Conservation (phyloP, 1,284 basidiomycete genomes). For the Meripilus lineatus region DNA sequence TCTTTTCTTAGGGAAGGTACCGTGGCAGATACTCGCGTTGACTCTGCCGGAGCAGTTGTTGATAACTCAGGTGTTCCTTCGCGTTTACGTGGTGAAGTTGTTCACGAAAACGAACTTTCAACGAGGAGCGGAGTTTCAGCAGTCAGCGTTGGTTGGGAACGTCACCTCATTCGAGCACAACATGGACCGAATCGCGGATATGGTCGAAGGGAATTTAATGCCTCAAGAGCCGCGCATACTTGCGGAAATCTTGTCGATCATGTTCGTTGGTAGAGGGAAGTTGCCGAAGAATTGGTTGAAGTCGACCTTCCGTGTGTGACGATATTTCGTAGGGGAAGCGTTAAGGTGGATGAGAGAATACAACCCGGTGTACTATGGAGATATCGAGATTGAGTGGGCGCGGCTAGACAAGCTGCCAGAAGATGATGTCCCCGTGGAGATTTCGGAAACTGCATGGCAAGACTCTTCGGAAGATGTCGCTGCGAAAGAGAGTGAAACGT, state of each 20-base stretch:
- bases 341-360: slow-evolving; percentile 25
- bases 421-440: slow-evolving; percentile 27
- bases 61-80: slow-evolving; percentile 23
- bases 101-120: slow-evolving; percentile 14
- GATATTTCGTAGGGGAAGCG: slow-evolving; percentile 16
- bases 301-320: slow-evolving; percentile 19
- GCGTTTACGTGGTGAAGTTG: slow-evolving; percentile 28
- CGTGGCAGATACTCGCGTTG: neutral
- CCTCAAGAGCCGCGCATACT: slow-evolving; percentile 26
- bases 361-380: slow-evolving; percentile 28
- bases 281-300: slow-evolving; percentile 23
- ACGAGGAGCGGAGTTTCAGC: slow-evolving; percentile 13
- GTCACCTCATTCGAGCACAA: slow-evolving; percentile 28
- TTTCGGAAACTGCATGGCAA: slow-evolving; percentile 16
- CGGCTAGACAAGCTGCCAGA: slow-evolving; percentile 23
- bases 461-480: slow-evolving; percentile 14
- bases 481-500: slow-evolving; percentile 23
- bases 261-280: slow-evolving; percentile 26
- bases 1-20: neutral
- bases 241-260: slow-evolving; percentile 27
- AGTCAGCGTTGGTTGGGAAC: slow-evolving; percentile 28
- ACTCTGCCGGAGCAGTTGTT: slow-evolving; percentile 13
- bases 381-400: slow-evolving; percentile 24
- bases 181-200: slow-evolving; percentile 17
- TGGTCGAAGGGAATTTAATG: slow-evolving; percentile 29